These are phyloP conservation scores for Penicillium sp. DNA, from an alignment of 2,329 filamentous ascomycete species.

Conservation along the genomic window DNA sequence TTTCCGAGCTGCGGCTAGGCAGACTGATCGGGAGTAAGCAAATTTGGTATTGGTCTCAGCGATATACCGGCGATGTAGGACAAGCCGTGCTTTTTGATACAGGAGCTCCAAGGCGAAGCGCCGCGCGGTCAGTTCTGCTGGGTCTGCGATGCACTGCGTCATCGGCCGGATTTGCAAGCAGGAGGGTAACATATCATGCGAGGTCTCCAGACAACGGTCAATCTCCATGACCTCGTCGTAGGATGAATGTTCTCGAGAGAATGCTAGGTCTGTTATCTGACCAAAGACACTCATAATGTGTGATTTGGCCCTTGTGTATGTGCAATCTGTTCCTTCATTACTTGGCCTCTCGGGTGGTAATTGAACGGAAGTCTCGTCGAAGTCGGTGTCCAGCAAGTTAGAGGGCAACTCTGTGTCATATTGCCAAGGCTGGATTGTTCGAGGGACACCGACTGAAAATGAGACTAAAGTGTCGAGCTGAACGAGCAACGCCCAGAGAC, in stretches of 20 bases:
- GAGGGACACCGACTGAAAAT: conserved; percentile 58
- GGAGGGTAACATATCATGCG: conserved; percentile 18
- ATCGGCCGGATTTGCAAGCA: conserved; percentile 22
- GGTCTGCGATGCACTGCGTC: conserved; percentile 39
- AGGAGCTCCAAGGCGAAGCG: conserved; percentile 46
- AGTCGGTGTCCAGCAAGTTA: conserved; percentile 55
- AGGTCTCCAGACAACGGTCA: conserved; percentile 31
- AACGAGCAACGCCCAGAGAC: conserved; percentile 34
- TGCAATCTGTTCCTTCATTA: conserved; percentile 44
- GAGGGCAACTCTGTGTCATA: conserved; percentile 52
- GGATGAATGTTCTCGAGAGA: conserved; percentile 26
- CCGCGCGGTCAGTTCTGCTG: conserved; percentile 45
- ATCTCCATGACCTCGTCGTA: conserved; percentile 33
- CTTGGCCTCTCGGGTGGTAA: conserved; percentile 48
- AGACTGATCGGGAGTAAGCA: conserved; percentile 39
- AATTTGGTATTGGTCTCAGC: conserved; percentile 33
- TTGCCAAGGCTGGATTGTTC: conserved; percentile 52
- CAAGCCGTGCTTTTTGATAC: conserved; percentile 45
- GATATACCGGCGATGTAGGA: conserved; percentile 49
- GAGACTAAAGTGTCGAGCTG: conserved; percentile 55
- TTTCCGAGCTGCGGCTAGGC: conserved; percentile 42
- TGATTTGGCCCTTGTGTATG: conserved; percentile 32
- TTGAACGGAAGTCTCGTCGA: conserved; percentile 42
- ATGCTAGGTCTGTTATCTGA: conserved; percentile 32
- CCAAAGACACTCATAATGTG: conserved; percentile 32